These are phyloP conservation scores for Anethum foeniculum DNA, from an alignment of 140 eudicot genomes.

Conservation along the genomic window DNA sequence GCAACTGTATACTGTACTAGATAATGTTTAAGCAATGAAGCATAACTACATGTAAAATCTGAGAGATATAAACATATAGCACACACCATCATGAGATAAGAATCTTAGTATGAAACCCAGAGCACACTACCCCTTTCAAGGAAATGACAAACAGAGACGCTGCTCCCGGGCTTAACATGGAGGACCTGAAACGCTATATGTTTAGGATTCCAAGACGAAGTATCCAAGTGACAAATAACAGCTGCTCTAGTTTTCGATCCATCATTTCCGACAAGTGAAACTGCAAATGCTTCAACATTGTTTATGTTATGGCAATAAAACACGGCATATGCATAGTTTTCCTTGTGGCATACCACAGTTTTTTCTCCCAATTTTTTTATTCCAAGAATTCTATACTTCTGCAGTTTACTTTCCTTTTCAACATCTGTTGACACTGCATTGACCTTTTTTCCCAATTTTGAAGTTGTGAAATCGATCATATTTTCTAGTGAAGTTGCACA, in stretches of 20 bases:
- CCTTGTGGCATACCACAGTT: conserved; percentile 41
- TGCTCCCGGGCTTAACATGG: conserved; percentile 48
- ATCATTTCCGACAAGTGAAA: conserved; percentile 35
- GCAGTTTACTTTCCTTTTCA: conserved; percentile 12
- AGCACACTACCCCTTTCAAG: conserved; percentile 36
- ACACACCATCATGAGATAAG: not conserved
- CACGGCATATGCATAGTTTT: conserved; percentile 38
- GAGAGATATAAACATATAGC: not conserved
- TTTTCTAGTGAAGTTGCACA: conserved; percentile 76
- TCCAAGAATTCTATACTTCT: conserved; percentile 23
- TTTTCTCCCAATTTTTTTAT: conserved; percentile 22
- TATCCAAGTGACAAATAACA: conserved; percentile 44
- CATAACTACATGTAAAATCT: no score
- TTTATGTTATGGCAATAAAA: conserved; percentile 45
- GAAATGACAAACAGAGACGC: conserved; percentile 51
- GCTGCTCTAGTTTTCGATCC: conserved; percentile 29
- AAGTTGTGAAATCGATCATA: conserved; percentile 52
- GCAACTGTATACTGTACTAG: no score
- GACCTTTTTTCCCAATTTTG: conserved; percentile 38
- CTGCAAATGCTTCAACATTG: conserved; percentile 21
- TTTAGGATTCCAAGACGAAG: conserved; percentile 41
- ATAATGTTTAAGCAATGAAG: no score
- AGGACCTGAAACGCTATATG: conserved; percentile 44
- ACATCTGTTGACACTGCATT: conserved; percentile 34
- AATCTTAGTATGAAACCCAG: conserved; percentile 16